Evolutionary conservation across 1,284 basidiomycete genomes (phyloP).

Genomic region (Rhodofomes roseus): DNA sequence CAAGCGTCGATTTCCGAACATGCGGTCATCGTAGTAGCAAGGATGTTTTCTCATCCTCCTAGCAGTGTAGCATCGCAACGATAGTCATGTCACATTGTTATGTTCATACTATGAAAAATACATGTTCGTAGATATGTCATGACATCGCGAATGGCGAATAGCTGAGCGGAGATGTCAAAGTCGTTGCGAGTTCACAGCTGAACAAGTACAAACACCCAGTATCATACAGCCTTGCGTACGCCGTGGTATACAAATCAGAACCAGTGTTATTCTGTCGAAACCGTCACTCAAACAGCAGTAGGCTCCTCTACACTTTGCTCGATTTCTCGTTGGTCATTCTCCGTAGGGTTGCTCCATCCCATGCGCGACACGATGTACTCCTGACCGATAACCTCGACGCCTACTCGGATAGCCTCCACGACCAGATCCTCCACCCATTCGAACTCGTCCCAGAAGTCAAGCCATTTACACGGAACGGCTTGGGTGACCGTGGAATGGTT

Average conservation of each 20-base stretch:
- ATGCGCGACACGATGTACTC: slow-evolving; percentile 81
- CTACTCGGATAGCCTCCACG: slow-evolving; percentile 79
- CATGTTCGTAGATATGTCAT: no score
- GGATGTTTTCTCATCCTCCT: no score
- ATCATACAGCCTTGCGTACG: background rate
- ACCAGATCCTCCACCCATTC: slow-evolving; percentile 95
- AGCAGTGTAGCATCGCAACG: no score
- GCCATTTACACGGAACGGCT: slow-evolving; percentile 76
- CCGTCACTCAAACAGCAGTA: background rate
- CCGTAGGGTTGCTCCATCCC: slow-evolving; percentile 55
- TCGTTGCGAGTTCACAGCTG: no score
- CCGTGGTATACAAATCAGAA: background rate
- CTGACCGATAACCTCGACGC: slow-evolving; percentile 84
- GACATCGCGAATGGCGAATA: no score
- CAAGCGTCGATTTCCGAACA: no score
- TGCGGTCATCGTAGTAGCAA: no score
- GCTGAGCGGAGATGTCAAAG: no score
- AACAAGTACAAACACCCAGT: background rate
- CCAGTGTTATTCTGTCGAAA: background rate
- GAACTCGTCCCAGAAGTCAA: slow-evolving; percentile 85
- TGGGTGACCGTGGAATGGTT: slow-evolving; percentile 78
- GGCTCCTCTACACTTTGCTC: slow-evolving; percentile 17
- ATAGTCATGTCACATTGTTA: no score
- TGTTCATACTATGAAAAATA: no score
- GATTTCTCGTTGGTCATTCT: slow-evolving; percentile 8